Base-by-base conservation (phyloP, 495 filamentous ascomycete species). In the Tuber brumale region DNA sequence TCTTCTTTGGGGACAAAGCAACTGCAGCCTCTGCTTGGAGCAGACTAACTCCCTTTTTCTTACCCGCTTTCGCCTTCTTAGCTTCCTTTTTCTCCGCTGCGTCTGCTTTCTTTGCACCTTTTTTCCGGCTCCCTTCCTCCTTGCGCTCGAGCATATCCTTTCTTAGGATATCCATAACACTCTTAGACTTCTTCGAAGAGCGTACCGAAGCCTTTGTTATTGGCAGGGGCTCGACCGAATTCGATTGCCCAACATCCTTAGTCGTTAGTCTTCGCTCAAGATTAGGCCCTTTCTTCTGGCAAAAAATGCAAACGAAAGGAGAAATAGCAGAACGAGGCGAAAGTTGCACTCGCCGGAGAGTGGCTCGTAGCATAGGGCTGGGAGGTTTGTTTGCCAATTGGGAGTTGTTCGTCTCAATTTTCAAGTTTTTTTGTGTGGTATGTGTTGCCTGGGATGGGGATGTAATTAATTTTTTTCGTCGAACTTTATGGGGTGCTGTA, bases 341-440 rank as follows among this genome's bases (percentile, higher is more conserved):
- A 76, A 81, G 75, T 72, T 76, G 79, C 45, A 74, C 73, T 72
- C 78, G 69, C 46, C 74, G 80, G 76, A 84, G 78, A 81, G 72
- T 73, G 80, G 80, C 83, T 48, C 66, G 77, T 70, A 84, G 81
- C 83, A 82, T 80, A 73, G 71, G 76, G 70, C 71, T 73, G 76
- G 79, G 76, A 19, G 27, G 5, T 66, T 66, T 66, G 14, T 31
- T 31, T 18, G 27, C 27, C 57, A 66, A 66, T 66, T 66, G 57
- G 14, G 57, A 7, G 35, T 35, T 61, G 27, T 61, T 61, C 27
- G n/a, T 14, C 10, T 14, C 4, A 66, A 35, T 14, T 16, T 27
- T n/a, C 14, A 5, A 35, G 18, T 27, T 31, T 27, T 27, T 66
- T 5, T 21, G 6, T 35, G 16, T 61, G 27, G 51, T 66, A 66